Evolutionary conservation across 2,329 filamentous ascomycete genomes (phyloP).

Genomic region (Shiraia bambusicola): DNA sequence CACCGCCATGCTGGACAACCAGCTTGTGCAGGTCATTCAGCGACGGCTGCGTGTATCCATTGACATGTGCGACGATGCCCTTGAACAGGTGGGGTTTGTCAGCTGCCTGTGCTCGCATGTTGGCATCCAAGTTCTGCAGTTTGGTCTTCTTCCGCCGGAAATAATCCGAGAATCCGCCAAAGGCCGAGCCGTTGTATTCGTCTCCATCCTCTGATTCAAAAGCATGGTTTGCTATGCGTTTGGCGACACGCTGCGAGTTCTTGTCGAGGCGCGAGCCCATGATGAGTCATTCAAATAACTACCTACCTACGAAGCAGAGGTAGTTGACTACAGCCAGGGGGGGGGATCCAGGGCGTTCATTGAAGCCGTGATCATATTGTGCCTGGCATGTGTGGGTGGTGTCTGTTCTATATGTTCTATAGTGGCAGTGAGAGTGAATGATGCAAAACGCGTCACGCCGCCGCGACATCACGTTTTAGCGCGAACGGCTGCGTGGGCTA

Average conservation of each 20-base stretch:
- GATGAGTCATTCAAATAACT: slow-evolving; percentile 4
- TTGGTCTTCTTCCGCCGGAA: slow-evolving; percentile 96
- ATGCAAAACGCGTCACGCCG: slow-evolving; percentile 17
- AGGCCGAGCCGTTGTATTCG: slow-evolving; percentile 84
- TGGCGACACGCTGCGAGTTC: slow-evolving; percentile 61
- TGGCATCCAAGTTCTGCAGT: slow-evolving; percentile 87
- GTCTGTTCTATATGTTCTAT: no score
- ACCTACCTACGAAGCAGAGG: no score
- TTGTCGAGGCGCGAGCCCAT: slow-evolving; percentile 66
- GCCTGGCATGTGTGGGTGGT: slow-evolving; percentile 6
- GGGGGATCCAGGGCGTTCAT: slow-evolving; percentile 23
- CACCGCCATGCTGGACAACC: slow-evolving; percentile 90
- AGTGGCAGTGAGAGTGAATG: slow-evolving; percentile 13
- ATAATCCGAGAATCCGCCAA: slow-evolving; percentile 89
- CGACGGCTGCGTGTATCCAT: slow-evolving; percentile 93
- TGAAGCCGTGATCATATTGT: slow-evolving; percentile 30
- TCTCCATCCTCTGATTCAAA: slow-evolving; percentile 84
- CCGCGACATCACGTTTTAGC: slow-evolving; percentile 10
- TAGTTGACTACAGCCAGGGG: slow-evolving; percentile 8
- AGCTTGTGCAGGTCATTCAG: slow-evolving; percentile 84
- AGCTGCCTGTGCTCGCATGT: slow-evolving; percentile 68
- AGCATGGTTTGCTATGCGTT: slow-evolving; percentile 66
- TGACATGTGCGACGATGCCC: slow-evolving; percentile 86
- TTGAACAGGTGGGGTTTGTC: slow-evolving; percentile 85
- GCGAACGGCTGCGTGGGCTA: slow-evolving; percentile 9